Percentiles rank a stretch among this genome's conserved stretches.
Evolutionary conservation across 2,329 filamentous ascomycete species (phyloP).

Genomic region (Aspergillus sp.): DNA sequence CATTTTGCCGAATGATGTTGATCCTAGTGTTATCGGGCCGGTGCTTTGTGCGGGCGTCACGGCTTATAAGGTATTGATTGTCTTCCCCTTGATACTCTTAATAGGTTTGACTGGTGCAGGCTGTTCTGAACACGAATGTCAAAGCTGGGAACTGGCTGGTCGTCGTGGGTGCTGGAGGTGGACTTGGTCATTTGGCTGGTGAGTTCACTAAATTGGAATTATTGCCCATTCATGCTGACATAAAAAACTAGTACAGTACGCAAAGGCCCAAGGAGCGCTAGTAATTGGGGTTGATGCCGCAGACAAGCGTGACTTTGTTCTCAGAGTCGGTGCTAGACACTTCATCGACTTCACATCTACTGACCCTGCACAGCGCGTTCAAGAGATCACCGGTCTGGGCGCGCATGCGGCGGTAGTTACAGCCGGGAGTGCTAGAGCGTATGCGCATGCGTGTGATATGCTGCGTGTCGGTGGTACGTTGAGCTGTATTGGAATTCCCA

Average conservation of each 20-base stretch:
- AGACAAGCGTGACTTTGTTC: constrained; percentile 34
- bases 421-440: constrained; percentile 37
- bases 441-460: constrained; percentile 39
- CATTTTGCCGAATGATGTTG: constrained; percentile 37
- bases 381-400: constrained; percentile 32
- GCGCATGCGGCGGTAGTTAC: constrained; percentile 39
- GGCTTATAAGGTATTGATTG: constrained; percentile 32
- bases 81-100: neutral
- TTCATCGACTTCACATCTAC: constrained; percentile 37
- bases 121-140: constrained; percentile 37
- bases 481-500: constrained; percentile 41
- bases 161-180: constrained; percentile 42
- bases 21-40: constrained; percentile 36
- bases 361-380: constrained; percentile 29
- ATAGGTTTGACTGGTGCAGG: constrained; percentile 16
- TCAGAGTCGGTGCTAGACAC: constrained; percentile 32
- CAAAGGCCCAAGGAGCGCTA: constrained; percentile 33
- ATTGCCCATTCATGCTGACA: constrained; percentile 1
- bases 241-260: constrained; percentile 36
- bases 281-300: constrained; percentile 40
- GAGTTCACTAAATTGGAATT: constrained; percentile 3
- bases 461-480: constrained; percentile 38
- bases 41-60: constrained; percentile 42
- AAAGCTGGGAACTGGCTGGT: constrained; percentile 37
- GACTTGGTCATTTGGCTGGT: constrained; percentile 42